Evolutionary conservation across 495 filamentous ascomycete species (phyloP).

Genomic region (Diplogelasinospora grovesii): DNA sequence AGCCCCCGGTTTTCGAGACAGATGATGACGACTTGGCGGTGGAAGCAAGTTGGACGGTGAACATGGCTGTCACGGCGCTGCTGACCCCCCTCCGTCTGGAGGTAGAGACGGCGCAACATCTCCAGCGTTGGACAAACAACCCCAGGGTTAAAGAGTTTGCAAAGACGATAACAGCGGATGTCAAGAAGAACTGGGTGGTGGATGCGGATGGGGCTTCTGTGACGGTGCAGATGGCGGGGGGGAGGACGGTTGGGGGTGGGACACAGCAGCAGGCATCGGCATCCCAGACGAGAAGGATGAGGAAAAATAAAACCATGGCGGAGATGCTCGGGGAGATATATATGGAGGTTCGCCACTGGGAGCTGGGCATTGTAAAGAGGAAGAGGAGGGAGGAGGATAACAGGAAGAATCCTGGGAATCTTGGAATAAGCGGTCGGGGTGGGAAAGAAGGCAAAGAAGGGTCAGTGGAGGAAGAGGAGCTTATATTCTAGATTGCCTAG

Average conservation of each 20-base stretch:
- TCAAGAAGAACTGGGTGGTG: slow-evolving; percentile 32
- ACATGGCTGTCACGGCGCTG: no score
- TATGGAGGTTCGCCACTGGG: slow-evolving; percentile 21
- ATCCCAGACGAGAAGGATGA: slow-evolving; percentile 20
- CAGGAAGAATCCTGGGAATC: no score
- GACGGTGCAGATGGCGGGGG: slow-evolving; percentile 24
- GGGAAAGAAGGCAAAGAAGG: no score
- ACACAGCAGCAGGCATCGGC: slow-evolving; percentile 1
- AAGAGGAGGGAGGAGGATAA: background rate
- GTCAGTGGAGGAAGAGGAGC: no score
- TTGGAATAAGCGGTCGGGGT: no score
- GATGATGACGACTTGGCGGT: background rate
- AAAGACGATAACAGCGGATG: slow-evolving; percentile 29
- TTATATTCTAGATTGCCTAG: no score
- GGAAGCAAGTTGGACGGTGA: no score
- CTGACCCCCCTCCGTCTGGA: no score
- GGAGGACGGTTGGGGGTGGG: slow-evolving; percentile 8
- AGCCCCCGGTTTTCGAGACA: background rate
- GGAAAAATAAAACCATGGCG: slow-evolving; percentile 10
- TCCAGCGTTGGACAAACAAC: no score
- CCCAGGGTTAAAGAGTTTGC: slow-evolving; percentile 25
- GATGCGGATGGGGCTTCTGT: slow-evolving; percentile 21
- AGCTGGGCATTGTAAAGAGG: slow-evolving; percentile 4
- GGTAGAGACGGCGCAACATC: no score
- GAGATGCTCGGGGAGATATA: slow-evolving; percentile 15